A percentile compares a stretch with the other conserved stretches of the same genome.
These are phyloP conservation scores for Reticulascus tulasneorum DNA, from an alignment of 2,329 filamentous ascomycete species.

Conservation along the genomic window DNA sequence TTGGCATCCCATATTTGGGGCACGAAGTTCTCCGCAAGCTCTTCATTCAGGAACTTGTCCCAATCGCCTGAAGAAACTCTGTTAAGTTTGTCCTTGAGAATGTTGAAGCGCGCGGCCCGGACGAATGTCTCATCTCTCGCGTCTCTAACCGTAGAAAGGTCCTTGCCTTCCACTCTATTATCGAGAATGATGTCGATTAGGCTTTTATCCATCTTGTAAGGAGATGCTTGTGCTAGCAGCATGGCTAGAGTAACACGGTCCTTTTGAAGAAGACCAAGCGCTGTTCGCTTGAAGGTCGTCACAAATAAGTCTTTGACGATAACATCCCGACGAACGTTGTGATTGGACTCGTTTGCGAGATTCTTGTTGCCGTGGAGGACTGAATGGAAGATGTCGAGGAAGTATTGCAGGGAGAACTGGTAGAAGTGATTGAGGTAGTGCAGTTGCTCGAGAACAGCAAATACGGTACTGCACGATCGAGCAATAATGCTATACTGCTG, in stretches of 20 bases:
- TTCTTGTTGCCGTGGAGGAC: constrained; percentile 80
- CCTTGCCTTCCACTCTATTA: constrained; percentile 67
- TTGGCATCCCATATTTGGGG: constrained; percentile 70
- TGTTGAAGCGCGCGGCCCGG: constrained; percentile 63
- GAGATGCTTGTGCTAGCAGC: constrained; percentile 91
- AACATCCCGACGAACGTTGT: constrained; percentile 77
- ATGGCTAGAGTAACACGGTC: constrained; percentile 93
- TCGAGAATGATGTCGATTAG: constrained; percentile 86
- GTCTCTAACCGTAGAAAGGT: constrained; percentile 67
- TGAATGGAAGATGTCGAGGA: constrained; percentile 93
- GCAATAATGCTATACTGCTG: constrained; percentile 92
- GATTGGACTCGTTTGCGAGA: constrained; percentile 65
- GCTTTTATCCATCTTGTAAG: constrained; percentile 89
- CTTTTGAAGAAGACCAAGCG: constrained; percentile 85
- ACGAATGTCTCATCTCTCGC: constrained; percentile 65
- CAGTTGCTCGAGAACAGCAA: constrained; percentile 92
- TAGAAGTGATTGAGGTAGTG: constrained; percentile 99
- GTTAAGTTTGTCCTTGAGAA: constrained; percentile 70
- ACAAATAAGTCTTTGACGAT: constrained; percentile 92
- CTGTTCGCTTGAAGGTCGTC: constrained; percentile 89
- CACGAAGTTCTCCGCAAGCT: constrained; percentile 80
- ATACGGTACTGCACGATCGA: constrained; percentile 92
- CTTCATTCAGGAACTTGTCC: constrained; percentile 79
- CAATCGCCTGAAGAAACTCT: constrained; percentile 61
- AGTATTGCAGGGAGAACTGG: constrained; percentile 98